Evolutionary conservation across 2,329 filamentous ascomycete species (phyloP).

Genomic region (Aphanoascus verrucosus): DNA sequence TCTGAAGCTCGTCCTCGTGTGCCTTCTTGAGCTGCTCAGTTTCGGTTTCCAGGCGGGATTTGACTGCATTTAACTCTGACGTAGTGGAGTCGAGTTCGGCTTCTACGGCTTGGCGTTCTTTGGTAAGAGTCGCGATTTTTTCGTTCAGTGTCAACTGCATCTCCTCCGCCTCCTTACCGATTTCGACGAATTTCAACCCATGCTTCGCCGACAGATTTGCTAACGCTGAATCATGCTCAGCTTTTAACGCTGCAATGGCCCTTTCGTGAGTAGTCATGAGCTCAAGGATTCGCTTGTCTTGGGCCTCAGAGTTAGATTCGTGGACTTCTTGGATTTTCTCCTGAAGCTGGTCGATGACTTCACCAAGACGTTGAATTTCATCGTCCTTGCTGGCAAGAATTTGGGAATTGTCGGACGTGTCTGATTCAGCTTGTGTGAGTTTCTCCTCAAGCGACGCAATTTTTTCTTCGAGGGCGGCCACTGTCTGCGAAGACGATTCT

Average conservation of each 20-base stretch:
- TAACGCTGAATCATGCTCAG: conserved; percentile 16
- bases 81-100: conserved; percentile 12
- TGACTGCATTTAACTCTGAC: conserved; percentile 13
- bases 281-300: conserved; percentile 10
- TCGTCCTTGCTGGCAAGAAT: conserved; percentile 29
- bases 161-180: conserved; percentile 14
- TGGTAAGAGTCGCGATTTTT: conserved; percentile 15
- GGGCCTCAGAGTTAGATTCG: conserved; percentile 15
- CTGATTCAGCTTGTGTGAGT: conserved; percentile 26
- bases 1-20: conserved; percentile 14
- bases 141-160: conserved; percentile 12
- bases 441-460: conserved; percentile 28
- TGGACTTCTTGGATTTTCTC: conserved; percentile 21
- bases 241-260: conserved; percentile 15
- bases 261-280: conserved; percentile 14
- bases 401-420: conserved; percentile 13
- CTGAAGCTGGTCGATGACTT: conserved; percentile 26
- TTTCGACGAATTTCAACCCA: conserved; percentile 16
- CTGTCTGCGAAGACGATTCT: conserved; percentile 24
- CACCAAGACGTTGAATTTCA: conserved; percentile 27
- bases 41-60: conserved; percentile 9
- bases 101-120: conserved; percentile 10
- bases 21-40: conserved; percentile 10
- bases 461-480: conserved; percentile 27
- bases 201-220: conserved; percentile 14